Conservation (phyloP, 345 rosid genomes). For the Euclidium syriacum region DNA sequence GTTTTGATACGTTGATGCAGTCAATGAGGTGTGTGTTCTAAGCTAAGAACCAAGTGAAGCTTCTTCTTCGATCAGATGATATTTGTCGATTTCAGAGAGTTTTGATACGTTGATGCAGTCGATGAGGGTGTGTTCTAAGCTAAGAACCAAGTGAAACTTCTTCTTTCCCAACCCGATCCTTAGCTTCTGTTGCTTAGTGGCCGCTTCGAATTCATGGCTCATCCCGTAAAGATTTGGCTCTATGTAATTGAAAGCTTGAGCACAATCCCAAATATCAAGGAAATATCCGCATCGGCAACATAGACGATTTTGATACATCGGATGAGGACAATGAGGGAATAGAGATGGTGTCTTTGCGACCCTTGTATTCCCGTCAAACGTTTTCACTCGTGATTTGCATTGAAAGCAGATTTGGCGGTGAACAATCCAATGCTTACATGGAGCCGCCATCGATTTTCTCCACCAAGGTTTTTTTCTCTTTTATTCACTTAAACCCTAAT, state of each 20-base stretch:
- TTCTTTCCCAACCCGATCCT: neutral
- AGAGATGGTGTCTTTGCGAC: neutral
- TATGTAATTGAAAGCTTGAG: neutral
- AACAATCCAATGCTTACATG: slow-evolving; percentile 9
- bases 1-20: neutral
- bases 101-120: neutral
- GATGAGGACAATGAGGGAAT: neutral
- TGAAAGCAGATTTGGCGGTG: neutral
- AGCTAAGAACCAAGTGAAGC: slow-evolving; percentile 16
- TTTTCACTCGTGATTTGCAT: neutral
- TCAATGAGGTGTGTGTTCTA: slow-evolving; percentile 11
- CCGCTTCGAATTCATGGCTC: neutral
- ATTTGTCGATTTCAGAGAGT: neutral
- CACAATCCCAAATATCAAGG: neutral
- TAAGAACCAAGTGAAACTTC: slow-evolving; percentile 18
- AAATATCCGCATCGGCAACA: slow-evolving; percentile 9
- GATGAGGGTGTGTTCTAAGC: slow-evolving; percentile 11
- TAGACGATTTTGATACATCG: neutral
- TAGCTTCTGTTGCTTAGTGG: neutral
- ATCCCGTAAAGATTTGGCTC: neutral
- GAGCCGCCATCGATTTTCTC: neutral
- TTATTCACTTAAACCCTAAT: neutral
- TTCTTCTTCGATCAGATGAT: neutral
- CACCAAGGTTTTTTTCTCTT: neutral
- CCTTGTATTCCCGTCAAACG: neutral